Conservation (phyloP, 495 filamentous ascomycete genomes). For the Penicillium fimorum region DNA sequence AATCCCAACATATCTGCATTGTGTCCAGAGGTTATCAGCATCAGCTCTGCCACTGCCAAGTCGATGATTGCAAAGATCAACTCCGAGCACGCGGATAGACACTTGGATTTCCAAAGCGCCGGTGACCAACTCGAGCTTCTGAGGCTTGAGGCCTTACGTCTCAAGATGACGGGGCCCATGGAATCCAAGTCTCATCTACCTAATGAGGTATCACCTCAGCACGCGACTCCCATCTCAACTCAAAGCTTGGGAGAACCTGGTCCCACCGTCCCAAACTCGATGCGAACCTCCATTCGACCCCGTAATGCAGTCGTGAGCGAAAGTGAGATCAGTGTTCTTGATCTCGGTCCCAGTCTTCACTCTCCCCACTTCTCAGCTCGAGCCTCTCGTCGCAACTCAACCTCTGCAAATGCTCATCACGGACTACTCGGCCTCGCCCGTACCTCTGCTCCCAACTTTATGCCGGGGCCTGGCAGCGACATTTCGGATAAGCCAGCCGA, state of each 20-base stretch:
- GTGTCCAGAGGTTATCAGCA: background rate
- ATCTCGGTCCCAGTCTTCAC: slow-evolving; percentile 25
- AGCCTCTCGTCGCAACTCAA: background rate
- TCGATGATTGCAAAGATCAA: background rate
- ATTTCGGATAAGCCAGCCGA: background rate
- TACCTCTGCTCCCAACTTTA: background rate
- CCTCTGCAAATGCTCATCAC: background rate
- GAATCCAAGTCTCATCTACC: background rate
- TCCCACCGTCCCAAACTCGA: background rate
- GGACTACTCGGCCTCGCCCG: too few species aligned
- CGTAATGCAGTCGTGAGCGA: slow-evolving; percentile 13
- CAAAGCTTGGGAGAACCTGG: background rate
- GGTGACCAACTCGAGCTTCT: background rate
- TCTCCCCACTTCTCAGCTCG: background rate
- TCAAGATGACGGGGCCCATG: background rate
- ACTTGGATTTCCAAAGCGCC: background rate
- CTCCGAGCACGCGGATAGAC: background rate
- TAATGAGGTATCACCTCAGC: background rate
- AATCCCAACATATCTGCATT: background rate
- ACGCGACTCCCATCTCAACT: background rate
- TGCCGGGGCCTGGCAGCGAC: background rate
- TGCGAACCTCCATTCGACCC: background rate
- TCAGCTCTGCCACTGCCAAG: background rate
- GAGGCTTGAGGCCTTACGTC: background rate
- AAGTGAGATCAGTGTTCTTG: slow-evolving; percentile 34